Base-by-base conservation (phyloP, 2,329 filamentous ascomycete species). In the Madurella mycetomatis region DNA sequence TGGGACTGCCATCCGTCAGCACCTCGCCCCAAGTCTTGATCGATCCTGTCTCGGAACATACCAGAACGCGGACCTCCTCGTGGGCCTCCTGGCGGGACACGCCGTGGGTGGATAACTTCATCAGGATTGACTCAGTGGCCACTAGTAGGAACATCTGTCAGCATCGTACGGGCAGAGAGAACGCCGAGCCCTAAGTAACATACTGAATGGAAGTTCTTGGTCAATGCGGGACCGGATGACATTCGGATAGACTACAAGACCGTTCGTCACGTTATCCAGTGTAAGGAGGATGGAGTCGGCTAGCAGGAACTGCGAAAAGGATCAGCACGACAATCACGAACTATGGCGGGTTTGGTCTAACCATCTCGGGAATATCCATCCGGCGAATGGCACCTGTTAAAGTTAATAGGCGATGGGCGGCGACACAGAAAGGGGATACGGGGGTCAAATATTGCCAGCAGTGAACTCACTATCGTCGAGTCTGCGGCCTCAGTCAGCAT, bases 31-130 rank as follows among this genome's bases (percentile, higher is more conserved):
- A 12, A 12, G 25, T 9, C 2, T 12, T 5, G 12, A 9, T 2
- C 1, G 11, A 43, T 11, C 1, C 1, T 13, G 9, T 8, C 1
- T 15, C 9, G 34, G 5, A 15, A 41, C 57, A 34, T 60, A 61
- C 59, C 45, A 96, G 79, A 1, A 96, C 87, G 8, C 87, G 86
- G 65, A 96, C 92, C 70, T 92, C 76, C 73, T 96, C 91, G 71
- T 96, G 91, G 1, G 89, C 87, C 19, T 92, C 88, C 69, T 95
- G 90, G 48, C 90, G 77, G 9, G 83, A 88, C 30, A 76, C 80
- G 32, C 88, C 89, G 65, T 85, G 80, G 53, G 83, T 82, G 30
- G 86, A 83, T 53, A 92, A 78, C 62, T 83, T 84, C 88, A 95
- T 91, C 68, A 92, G 88, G 67, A 91, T 85, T 61, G 80, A 78